Evolutionary conservation across 768 basidiomycete genomes (phyloP).

Genomic region (Rhodotorula paludigena): DNA sequence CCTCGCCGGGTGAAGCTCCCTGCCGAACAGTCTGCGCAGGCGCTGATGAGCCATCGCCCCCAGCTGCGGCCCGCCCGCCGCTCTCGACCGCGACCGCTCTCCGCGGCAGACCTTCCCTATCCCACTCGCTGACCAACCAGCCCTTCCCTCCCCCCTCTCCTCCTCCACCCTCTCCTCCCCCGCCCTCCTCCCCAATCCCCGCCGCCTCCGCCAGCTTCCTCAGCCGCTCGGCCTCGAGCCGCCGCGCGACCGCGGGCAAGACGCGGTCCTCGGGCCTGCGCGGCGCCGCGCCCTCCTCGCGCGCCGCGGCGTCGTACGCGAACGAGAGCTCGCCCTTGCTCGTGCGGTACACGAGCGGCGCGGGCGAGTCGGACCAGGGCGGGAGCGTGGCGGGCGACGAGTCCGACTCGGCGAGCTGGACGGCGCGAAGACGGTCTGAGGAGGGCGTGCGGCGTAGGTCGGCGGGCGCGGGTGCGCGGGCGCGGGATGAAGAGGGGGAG

Average conservation of each 20-base stretch:
- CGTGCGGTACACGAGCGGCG: constrained; percentile 19
- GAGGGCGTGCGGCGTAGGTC: neutral
- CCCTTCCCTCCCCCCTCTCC: neutral
- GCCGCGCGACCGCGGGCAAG: constrained; percentile 18
- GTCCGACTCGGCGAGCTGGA: neutral
- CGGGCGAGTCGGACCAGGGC: neutral
- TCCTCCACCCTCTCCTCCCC: too few species aligned
- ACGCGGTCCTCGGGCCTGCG: constrained; percentile 10
- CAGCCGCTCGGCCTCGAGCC: constrained; percentile 16
- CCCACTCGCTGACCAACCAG: constrained; percentile 12
- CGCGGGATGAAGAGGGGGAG: neutral
- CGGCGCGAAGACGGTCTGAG: neutral
- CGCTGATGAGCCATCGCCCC: neutral
- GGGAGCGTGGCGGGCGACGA: neutral
- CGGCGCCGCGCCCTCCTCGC: neutral
- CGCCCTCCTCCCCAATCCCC: neutral
- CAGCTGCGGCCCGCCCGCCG: too few species aligned
- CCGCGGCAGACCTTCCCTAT: constrained; percentile 13
- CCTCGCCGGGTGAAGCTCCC: too few species aligned
- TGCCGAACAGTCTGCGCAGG: neutral
- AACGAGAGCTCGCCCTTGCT: constrained; percentile 16
- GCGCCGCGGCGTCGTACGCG: neutral
- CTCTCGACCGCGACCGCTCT: neutral
- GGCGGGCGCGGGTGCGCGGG: rapidly evolving
- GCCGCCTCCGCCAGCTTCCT: neutral